These are phyloP conservation scores for Calonectria henricotiae DNA, from an alignment of 2,329 filamentous ascomycete species.

Conservation along the genomic window DNA sequence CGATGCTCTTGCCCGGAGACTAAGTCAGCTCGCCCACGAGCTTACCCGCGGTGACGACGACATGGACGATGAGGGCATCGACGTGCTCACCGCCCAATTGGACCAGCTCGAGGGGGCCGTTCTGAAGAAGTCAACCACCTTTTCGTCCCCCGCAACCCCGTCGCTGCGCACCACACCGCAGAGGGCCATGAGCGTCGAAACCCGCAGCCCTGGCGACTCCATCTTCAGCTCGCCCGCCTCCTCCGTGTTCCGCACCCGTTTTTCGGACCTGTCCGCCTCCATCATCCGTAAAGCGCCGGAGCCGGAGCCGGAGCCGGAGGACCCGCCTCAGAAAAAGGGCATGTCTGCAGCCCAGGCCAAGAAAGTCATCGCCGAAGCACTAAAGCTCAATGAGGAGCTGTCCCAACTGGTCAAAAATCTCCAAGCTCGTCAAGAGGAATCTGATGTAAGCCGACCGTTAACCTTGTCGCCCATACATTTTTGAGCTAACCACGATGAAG, in stretches of 20 bases:
- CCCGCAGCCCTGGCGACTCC: slow-evolving; percentile 53
- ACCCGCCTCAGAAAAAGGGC: slow-evolving; percentile 52
- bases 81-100: slow-evolving; percentile 59
- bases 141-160: slow-evolving; percentile 44
- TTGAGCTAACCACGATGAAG: slow-evolving; percentile 57
- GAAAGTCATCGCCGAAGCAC: slow-evolving; percentile 58
- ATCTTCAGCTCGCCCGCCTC: slow-evolving; percentile 58
- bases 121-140: slow-evolving; percentile 48
- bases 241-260: slow-evolving; percentile 59
- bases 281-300: slow-evolving; percentile 52
- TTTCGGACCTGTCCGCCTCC: slow-evolving; percentile 61
- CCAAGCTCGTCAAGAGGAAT: slow-evolving; percentile 72
- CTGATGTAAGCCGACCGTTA: slow-evolving; percentile 63
- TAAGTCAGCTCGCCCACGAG: slow-evolving; percentile 60
- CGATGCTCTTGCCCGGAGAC: slow-evolving; percentile 63
- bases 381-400: slow-evolving; percentile 67
- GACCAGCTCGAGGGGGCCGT: slow-evolving; percentile 54
- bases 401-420: slow-evolving; percentile 68
- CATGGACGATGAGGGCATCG: slow-evolving; percentile 58
- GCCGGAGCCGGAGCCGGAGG: slow-evolving; percentile 51
- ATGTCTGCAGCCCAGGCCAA: slow-evolving; percentile 59
- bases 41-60: slow-evolving; percentile 57
- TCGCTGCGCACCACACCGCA: slow-evolving; percentile 43
- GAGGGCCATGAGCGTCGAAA: slow-evolving; percentile 49
- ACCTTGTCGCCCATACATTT: not conserved